These are phyloP conservation scores for Syzygium malaccense DNA, from an alignment of 441 rosid genomes.

Conservation along the genomic window DNA sequence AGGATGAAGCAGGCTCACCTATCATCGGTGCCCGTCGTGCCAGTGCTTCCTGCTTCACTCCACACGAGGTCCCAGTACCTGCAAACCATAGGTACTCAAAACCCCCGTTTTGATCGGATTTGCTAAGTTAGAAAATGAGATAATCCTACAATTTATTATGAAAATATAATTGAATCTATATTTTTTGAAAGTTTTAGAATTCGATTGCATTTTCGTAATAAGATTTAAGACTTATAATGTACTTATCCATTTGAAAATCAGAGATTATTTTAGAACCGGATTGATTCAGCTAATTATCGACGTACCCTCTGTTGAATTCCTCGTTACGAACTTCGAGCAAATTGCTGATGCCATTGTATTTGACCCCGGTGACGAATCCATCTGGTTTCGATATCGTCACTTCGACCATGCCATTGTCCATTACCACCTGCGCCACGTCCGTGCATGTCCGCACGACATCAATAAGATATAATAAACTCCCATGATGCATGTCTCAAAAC, in stretches of 20 bases:
- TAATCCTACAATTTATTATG: no score
- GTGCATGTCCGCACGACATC: not conserved
- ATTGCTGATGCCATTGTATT: slow-evolving; percentile 64
- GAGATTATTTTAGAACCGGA: not conserved
- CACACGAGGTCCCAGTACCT: slow-evolving; percentile 98
- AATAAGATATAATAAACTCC: not conserved
- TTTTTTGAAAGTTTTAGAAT: no score
- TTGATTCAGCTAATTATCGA: not conserved
- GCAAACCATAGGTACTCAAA: not conserved
- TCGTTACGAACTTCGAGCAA: slow-evolving; percentile 76
- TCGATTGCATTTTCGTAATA: no score
- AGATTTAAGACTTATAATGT: no score
- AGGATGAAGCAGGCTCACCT: not conserved
- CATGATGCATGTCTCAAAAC: not conserved
- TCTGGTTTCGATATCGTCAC: slow-evolving; percentile 51
- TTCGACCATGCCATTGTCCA: slow-evolving; percentile 57
- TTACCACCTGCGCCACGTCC: slow-evolving; percentile 33
- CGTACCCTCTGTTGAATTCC: slow-evolving; percentile 54
- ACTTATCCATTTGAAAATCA: not conserved
- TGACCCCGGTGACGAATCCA: slow-evolving; percentile 56
- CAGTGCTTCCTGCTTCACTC: slow-evolving; percentile 40
- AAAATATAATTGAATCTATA: no score
- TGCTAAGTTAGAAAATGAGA: not conserved
- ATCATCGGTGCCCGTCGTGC: slow-evolving; percentile 33
- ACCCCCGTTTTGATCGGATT: not conserved